These are phyloP conservation scores for Diddensiella santjacobensis DNA, from an alignment of 805 yeast genomes.

Conservation along the genomic window DNA sequence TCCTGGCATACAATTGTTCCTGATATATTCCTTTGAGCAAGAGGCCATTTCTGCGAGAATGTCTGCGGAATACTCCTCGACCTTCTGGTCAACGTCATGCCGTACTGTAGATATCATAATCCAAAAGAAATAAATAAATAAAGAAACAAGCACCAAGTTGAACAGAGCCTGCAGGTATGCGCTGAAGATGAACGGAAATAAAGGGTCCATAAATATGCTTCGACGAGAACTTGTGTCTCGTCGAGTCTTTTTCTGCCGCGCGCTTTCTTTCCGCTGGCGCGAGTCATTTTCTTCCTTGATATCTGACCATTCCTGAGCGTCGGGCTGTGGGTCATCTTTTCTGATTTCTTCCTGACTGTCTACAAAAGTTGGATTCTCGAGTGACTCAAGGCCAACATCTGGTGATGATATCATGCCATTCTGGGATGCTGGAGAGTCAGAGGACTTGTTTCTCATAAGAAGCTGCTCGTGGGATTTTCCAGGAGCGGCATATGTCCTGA, in stretches of 20 bases:
- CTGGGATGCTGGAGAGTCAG: background rate
- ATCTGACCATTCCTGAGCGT: background rate
- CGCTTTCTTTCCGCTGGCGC: background rate
- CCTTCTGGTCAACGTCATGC: constrained; percentile 66
- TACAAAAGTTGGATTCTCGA: too few relatives aligned
- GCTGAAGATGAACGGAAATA: constrained; percentile 51
- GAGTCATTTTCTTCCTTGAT: constrained; percentile 1
- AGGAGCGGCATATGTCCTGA: background rate
- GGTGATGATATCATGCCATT: background rate
- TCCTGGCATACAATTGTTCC: constrained; percentile 63
- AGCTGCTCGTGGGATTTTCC: background rate
- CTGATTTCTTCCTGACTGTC: background rate
- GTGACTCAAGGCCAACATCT: too few relatives aligned
- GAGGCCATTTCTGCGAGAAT: constrained; percentile 58
- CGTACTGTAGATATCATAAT: constrained; percentile 53
- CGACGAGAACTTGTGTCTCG: background rate
- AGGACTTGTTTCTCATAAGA: background rate
- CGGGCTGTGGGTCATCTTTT: background rate
- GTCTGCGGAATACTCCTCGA: constrained; percentile 58
- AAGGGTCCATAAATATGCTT: constrained; percentile 21
- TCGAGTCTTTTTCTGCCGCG: background rate
- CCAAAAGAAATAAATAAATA: constrained; percentile 49
- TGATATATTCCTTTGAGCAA: constrained; percentile 65
- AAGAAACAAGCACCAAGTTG: constrained; percentile 49
- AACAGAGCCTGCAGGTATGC: constrained; percentile 61